Conservation (phyloP, 768 basidiomycete species). For the button mushroom (Agaricus bisporus) region DNA sequence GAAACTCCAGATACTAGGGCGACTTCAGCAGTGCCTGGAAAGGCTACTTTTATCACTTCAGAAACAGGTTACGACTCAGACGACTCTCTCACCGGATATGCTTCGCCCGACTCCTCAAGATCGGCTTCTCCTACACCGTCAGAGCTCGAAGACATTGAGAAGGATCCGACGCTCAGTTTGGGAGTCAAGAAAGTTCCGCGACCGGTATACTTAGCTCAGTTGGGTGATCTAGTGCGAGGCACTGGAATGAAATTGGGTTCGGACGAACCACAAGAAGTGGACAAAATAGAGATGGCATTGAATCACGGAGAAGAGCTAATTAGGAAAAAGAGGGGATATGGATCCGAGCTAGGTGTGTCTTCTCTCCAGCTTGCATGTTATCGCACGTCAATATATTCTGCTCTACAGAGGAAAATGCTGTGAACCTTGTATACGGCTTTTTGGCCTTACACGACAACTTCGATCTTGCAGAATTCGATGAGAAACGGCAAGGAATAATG, state of each 20-base stretch:
- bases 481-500: slow-evolving; percentile 68
- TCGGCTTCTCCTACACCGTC: slow-evolving; percentile 77
- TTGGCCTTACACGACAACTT: slow-evolving; percentile 78
- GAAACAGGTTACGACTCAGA: slow-evolving; percentile 63
- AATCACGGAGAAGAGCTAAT: slow-evolving; percentile 78
- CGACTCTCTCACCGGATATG: slow-evolving; percentile 80
- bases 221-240: slow-evolving; percentile 70
- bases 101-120: slow-evolving; percentile 55
- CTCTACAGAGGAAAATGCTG: slow-evolving; percentile 78
- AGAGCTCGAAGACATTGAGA: slow-evolving; percentile 78
- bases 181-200: slow-evolving; percentile 63
- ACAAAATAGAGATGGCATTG: slow-evolving; percentile 77
- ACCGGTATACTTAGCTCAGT: slow-evolving; percentile 87
- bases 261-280: slow-evolving; percentile 61
- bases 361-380: background rate
- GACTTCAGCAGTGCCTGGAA: slow-evolving; percentile 10
- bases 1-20: background rate
- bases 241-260: slow-evolving; percentile 43
- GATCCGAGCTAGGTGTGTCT: slow-evolving; percentile 78
- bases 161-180: slow-evolving; percentile 75
- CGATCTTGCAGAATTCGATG: slow-evolving; percentile 74
- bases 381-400: background rate
- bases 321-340: slow-evolving; percentile 76
- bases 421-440: slow-evolving; percentile 69
- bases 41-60: slow-evolving; percentile 16